These are phyloP conservation scores for Coprinopsis cinerea DNA, from an alignment of 768 basidiomycete genomes.

Conservation along the genomic window DNA sequence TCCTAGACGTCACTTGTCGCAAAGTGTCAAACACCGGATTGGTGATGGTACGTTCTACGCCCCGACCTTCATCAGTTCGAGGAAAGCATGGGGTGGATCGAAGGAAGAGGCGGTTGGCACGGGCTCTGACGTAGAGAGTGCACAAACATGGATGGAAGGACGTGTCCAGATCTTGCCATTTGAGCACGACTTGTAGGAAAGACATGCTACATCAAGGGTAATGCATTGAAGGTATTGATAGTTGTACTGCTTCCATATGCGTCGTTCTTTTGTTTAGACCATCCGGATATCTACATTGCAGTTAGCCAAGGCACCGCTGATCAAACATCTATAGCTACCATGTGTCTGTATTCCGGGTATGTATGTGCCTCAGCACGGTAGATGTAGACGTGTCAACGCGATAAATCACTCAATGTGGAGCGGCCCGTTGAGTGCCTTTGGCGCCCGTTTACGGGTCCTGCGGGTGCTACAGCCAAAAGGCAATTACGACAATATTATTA, in stretches of 20 bases:
- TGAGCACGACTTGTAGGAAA: neutral
- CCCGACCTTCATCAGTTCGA: neutral
- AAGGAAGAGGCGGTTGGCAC: neutral
- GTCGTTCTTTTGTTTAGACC: neutral
- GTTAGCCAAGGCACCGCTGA: neutral
- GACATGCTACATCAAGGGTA: neutral
- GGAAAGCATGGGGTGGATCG: neutral
- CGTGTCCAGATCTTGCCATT: slow-evolving; percentile 5
- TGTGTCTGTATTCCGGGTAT: neutral
- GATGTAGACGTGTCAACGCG: too few species aligned
- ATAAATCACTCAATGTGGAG: too few species aligned
- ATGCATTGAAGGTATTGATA: neutral
- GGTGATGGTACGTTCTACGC: slow-evolving; percentile 5
- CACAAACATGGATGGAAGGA: neutral
- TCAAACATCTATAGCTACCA: neutral
- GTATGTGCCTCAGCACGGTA: too few species aligned
- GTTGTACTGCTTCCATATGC: neutral
- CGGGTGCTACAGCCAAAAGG: too few species aligned
- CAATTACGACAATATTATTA: too few species aligned
- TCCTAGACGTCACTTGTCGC: slow-evolving; percentile 3
- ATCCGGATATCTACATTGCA: neutral
- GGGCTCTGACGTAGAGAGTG: neutral
- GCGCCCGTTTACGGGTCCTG: too few species aligned
- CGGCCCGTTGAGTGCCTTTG: too few species aligned
- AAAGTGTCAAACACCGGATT: slow-evolving; percentile 7